Percentiles rank a stretch among this genome's conserved stretches.
phyloP scores from a whole-genome alignment of 805 yeast species.

The Candida oleophila region DNA sequence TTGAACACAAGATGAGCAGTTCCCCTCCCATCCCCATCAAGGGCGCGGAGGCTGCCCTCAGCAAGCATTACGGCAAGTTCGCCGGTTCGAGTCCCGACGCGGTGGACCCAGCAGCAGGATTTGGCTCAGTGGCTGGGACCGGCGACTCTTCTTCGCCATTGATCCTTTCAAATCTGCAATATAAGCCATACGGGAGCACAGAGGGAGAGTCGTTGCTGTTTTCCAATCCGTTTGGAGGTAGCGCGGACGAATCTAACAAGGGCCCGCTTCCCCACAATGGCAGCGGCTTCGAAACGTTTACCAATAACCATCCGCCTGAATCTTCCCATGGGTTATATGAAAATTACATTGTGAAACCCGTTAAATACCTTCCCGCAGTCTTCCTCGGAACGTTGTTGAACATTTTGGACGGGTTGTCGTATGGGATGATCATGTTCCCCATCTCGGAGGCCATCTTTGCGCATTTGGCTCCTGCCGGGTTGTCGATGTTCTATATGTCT shows the following conservation, averaged over 20 bases:
- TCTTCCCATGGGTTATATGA: conserved; percentile 5
- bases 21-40: conserved; percentile 22
- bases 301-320: conserved; percentile 4
- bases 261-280: conserved; percentile 3
- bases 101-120: not conserved
- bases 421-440: conserved; percentile 98
- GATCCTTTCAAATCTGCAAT: not conserved
- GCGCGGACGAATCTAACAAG: conserved; percentile 6
- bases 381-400: conserved; percentile 81
- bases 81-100: not conserved
- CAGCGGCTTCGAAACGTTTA: not conserved
- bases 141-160: conserved; percentile 1
- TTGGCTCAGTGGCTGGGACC: not conserved
- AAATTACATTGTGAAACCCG: conserved; percentile 32
- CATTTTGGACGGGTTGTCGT: conserved; percentile 88
- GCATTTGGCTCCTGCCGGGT: conserved; percentile 79
- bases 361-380: conserved; percentile 70
- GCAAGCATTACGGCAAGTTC: conserved; percentile 3
- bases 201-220: not conserved
- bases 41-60: conserved; percentile 5
- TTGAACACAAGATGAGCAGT: conserved; percentile 12
- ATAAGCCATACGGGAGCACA: not conserved
- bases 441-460: conserved; percentile 77
- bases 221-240: conserved; percentile 1
- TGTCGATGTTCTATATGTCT: conserved; percentile 91